These are phyloP conservation scores for Bauhinia variegata DNA, from an alignment of 306 rosid genomes.

Conservation along the genomic window DNA sequence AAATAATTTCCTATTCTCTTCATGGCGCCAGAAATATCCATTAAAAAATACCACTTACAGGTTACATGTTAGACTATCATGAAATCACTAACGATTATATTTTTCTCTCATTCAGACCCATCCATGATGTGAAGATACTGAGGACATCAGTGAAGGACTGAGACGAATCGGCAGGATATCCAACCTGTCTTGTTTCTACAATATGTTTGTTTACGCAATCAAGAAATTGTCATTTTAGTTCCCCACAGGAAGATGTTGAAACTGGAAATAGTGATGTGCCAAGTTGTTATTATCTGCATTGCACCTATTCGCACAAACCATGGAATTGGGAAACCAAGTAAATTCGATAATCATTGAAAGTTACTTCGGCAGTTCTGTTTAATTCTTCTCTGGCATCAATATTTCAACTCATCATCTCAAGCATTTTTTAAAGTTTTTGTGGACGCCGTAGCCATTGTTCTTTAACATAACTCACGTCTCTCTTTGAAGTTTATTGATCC, in stretches of 20 bases:
- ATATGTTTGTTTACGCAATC: neutral
- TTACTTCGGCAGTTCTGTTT: too few relatives aligned
- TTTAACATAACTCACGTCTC: too few relatives aligned
- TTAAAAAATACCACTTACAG: neutral
- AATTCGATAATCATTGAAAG: too few relatives aligned
- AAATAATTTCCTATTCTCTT: conserved; percentile 14
- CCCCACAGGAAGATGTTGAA: neutral
- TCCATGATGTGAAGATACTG: conserved; percentile 92
- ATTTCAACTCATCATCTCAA: too few relatives aligned
- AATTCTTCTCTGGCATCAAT: too few relatives aligned
- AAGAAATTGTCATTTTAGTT: conserved; percentile 18
- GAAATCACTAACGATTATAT: neutral
- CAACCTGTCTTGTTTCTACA: neutral
- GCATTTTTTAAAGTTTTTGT: too few relatives aligned
- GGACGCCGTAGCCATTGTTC: too few relatives aligned
- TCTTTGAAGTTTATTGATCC: too few relatives aligned
- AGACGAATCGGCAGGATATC: conserved; percentile 18
- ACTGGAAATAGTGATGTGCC: conserved; percentile 1
- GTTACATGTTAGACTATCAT: conserved; percentile 9
- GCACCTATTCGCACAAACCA: neutral
- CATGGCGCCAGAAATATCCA: conserved; percentile 10
- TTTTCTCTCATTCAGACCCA: conserved; percentile 62
- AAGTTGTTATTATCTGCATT: neutral
- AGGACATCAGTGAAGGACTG: conserved; percentile 81
- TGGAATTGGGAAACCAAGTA: neutral